These are phyloP conservation scores for Gossypium aridum DNA, from an alignment of 441 rosid species.

Conservation along the genomic window DNA sequence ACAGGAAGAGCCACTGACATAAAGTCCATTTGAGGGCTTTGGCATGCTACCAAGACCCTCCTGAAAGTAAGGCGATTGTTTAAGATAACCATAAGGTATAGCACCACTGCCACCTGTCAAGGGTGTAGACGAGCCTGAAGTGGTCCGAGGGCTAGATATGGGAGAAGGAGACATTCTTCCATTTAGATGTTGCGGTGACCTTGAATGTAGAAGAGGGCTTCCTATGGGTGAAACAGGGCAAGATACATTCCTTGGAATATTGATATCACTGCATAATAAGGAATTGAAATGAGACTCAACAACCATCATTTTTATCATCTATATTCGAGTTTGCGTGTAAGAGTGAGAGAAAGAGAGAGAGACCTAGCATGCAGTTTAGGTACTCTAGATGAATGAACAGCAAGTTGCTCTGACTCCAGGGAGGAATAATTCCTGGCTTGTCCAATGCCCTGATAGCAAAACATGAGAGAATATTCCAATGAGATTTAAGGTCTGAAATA, in stretches of 20 bases:
- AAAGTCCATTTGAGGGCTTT: conserved; percentile 30
- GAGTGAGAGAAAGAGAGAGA: conserved; percentile 17
- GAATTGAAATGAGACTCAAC: conserved; percentile 17
- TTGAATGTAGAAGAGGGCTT: conserved; percentile 58
- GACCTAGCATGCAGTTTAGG: conserved; percentile 39
- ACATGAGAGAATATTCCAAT: not conserved
- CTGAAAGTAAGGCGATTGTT: conserved; percentile 45
- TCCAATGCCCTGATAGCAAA: conserved; percentile 37
- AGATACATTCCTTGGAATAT: conserved; percentile 48
- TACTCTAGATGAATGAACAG: conserved; percentile 55
- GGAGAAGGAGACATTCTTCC: conserved; percentile 78
- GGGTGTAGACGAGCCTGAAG: conserved; percentile 69
- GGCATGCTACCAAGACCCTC: conserved; percentile 48
- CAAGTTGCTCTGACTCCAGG: conserved; percentile 53
- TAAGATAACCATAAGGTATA: conserved; percentile 45
- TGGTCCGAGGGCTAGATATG: conserved; percentile 59
- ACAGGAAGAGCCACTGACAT: conserved; percentile 32
- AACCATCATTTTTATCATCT: not conserved
- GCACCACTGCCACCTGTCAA: conserved; percentile 55
- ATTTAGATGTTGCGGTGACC: conserved; percentile 51
- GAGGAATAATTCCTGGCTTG: conserved; percentile 33
- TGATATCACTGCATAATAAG: conserved; percentile 42
- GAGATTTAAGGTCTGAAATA: not conserved
- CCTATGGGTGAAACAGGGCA: conserved; percentile 74
- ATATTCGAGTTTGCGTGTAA: not conserved